Base-by-base conservation (phyloP, 2,329 filamentous ascomycete genomes). In the Rhinocladiella mackenziei region DNA sequence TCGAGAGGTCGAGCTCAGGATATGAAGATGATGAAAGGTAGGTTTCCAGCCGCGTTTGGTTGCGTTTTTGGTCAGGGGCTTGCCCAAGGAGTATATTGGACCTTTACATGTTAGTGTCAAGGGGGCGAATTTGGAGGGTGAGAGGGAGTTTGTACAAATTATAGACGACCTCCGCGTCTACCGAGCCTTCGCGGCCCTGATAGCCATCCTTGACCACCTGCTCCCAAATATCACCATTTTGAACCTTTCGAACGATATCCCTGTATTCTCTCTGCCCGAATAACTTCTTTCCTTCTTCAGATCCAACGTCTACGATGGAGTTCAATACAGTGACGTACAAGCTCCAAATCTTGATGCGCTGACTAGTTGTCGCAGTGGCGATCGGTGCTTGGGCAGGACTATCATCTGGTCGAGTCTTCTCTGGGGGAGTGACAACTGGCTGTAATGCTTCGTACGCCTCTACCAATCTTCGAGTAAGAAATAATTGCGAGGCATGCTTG, bases 281-380 rank as follows among this genome's bases (percentile, higher is more conserved):
- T 9, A 83, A 78, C 39, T 83, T 79, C 70, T 92, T 95, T 37
- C 91, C 92, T 65, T 96, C 89, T 56, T 95, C 87, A 1, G 86
- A 75, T 43, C 89, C 88, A 61, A 97, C 74, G 60, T 97, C 91
- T 25, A 94, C 74, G 53, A 96, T 84, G 28, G 88, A 85, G 69
- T 96, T 95, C 51, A 97, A 74, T 38, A 96, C 84, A 13, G 89
- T 95, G 54, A 97, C 77, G 64, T 97, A 98, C 59, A 98, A 76
- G 65, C 89, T 95, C 92, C 92, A 98, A 53, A 97, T 84, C 67
- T 97, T 98, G 65, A 95, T 84, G 54, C 89, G 76, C 45, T 87
- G 92, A 22, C 83, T 85, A 55, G 84, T 80, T 30, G 86, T 89
- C 40, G 88, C 88, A 52, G 76, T 79, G 41, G 86, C 83, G 40